A percentile compares a stretch with the other conserved stretches of the same genome.
phyloP scores from a whole-genome alignment of 495 filamentous ascomycete species.

The Jackrogersella minutella region DNA sequence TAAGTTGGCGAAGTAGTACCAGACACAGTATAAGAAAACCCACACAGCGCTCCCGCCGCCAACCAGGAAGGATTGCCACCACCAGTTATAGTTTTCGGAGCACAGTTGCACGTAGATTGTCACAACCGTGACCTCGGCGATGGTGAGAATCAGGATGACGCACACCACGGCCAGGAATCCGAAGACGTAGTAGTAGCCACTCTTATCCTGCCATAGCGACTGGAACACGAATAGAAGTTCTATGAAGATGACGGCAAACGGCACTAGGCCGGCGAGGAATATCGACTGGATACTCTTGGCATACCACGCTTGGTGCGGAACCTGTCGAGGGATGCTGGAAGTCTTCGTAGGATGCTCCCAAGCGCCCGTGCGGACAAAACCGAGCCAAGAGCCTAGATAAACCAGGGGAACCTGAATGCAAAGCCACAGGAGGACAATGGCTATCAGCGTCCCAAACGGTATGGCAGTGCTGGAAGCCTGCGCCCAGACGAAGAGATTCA shows the following conservation, averaged over 20 bases:
- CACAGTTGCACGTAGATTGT: constrained; percentile 88
- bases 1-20: constrained; percentile 86
- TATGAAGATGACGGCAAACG: constrained; percentile 93
- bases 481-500: constrained; percentile 94
- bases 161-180: constrained; percentile 84
- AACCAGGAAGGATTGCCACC: constrained; percentile 91
- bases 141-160: constrained; percentile 76
- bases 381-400: constrained; percentile 83
- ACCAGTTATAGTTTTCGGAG: constrained; percentile 93
- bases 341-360: constrained; percentile 94
- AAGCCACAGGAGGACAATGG: constrained; percentile 82
- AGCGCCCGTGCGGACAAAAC: constrained; percentile 68
- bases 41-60: constrained; percentile 82
- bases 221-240: constrained; percentile 93
- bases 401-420: constrained; percentile 90
- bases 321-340: constrained; percentile 72
- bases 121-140: constrained; percentile 90
- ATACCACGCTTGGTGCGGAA: constrained; percentile 86
- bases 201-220: constrained; percentile 91
- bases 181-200: constrained; percentile 94
- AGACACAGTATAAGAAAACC: constrained; percentile 86
- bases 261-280: constrained; percentile 80
- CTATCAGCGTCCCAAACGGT: constrained; percentile 84
- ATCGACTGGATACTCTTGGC: constrained; percentile 67
- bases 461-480: constrained; percentile 92